phyloP scores from a whole-genome alignment of 2,329 filamentous ascomycete species.

The Bipolaris victoriae region DNA sequence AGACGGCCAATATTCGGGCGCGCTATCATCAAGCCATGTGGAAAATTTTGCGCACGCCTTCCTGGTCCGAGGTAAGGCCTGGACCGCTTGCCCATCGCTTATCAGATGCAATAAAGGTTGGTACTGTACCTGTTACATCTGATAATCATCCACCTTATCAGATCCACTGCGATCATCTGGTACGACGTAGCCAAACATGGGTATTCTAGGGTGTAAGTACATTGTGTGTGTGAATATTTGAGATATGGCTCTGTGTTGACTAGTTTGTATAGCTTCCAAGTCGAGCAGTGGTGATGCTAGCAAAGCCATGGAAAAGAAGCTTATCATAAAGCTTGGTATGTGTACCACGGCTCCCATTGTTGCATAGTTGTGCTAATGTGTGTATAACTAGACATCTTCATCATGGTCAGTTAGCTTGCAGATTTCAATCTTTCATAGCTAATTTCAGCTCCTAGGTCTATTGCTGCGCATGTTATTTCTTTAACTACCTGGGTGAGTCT shows the following conservation, averaged over 20 bases:
- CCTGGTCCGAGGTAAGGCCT: background rate
- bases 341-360: background rate
- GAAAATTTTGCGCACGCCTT: background rate
- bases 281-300: background rate
- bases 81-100: background rate
- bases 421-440: background rate
- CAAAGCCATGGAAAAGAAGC: constrained; percentile 9
- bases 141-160: background rate
- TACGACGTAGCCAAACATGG: background rate
- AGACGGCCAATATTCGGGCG: background rate
- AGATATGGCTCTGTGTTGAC: background rate
- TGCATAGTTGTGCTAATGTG: background rate
- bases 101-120: constrained; percentile 3
- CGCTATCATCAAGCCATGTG: background rate
- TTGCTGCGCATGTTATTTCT: constrained; percentile 35
- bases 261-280: background rate
- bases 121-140: background rate
- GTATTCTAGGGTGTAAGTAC: background rate
- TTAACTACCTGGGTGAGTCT: constrained; percentile 35
- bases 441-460: constrained; percentile 18
- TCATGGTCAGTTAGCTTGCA: constrained; percentile 3
- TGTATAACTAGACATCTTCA: constrained; percentile 3
- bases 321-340: constrained; percentile 13
- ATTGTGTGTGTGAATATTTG: background rate
- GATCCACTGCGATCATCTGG: background rate